Conservation (phyloP, 257 asterid species). For the Thymus mandschuricus region DNA sequence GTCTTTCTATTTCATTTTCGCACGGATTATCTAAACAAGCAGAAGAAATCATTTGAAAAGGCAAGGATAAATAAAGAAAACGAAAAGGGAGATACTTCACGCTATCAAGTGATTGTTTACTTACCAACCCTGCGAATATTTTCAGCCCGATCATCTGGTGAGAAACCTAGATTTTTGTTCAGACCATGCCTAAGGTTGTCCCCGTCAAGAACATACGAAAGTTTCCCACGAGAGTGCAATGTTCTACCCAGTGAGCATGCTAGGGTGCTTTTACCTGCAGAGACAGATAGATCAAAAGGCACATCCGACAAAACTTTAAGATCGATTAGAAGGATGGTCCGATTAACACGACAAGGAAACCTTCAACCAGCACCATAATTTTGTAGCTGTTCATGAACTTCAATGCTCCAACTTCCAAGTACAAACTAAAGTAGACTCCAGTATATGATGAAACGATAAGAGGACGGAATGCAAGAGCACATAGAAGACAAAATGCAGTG, state of each 20-base stretch:
- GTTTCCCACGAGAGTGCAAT: constrained; percentile 81
- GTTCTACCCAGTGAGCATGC: constrained; percentile 92
- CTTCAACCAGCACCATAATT: neutral
- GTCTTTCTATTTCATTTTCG: neutral
- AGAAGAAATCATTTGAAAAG: neutral
- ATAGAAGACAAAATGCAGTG: neutral
- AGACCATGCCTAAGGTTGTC: constrained; percentile 97
- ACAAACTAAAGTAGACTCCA: constrained; percentile 4
- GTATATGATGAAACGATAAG: neutral
- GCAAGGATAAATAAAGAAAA: neutral
- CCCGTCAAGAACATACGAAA: constrained; percentile 92
- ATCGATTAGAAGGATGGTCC: constrained; percentile 2
- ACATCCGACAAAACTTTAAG: neutral
- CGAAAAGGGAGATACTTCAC: constrained; percentile 4
- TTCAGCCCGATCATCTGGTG: constrained; percentile 87
- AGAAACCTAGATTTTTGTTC: constrained; percentile 84
- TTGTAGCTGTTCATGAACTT: neutral
- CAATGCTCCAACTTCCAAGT: neutral
- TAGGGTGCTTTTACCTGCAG: constrained; percentile 89
- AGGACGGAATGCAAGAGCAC: constrained; percentile 10
- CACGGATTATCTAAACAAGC: neutral
- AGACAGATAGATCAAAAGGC: constrained; percentile 10
- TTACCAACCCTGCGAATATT: constrained; percentile 93
- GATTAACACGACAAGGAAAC: neutral
- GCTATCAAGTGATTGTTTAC: constrained; percentile 32